Conservation (phyloP, 2,329 filamentous ascomycete species). For the Colletotrichum paranaense region DNA sequence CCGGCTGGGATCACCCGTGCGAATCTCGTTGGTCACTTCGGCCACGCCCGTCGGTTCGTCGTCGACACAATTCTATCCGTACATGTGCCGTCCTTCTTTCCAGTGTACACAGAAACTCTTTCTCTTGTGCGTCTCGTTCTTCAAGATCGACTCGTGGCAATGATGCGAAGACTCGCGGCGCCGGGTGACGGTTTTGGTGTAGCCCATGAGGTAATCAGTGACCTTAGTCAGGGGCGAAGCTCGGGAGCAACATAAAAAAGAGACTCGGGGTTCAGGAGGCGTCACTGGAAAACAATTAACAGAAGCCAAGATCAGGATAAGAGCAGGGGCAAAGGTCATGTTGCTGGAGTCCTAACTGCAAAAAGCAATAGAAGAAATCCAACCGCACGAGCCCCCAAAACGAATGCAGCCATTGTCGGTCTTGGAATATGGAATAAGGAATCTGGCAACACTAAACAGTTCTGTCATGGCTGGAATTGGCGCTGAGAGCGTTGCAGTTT, state of each 20-base stretch:
- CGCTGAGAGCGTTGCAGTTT: background rate
- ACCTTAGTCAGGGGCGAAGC: background rate
- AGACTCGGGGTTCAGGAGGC: background rate
- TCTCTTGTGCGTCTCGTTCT: background rate
- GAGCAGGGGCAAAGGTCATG: background rate
- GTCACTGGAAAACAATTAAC: background rate
- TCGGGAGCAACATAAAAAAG: background rate
- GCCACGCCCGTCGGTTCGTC: background rate
- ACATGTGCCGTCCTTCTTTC: background rate
- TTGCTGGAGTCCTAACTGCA: background rate
- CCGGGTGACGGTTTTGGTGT: background rate
- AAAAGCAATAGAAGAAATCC: background rate
- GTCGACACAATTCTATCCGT: background rate
- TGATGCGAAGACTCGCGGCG: background rate
- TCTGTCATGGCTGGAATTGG: background rate
- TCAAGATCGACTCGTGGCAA: slow-evolving; percentile 11
- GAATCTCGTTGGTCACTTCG: slow-evolving; percentile 16
- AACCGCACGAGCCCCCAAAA: background rate
- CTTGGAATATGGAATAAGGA: background rate
- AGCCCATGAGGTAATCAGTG: background rate
- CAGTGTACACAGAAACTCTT: background rate
- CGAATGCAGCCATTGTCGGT: background rate
- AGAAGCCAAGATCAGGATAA: background rate
- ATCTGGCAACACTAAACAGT: background rate
- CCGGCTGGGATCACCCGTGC: slow-evolving; percentile 19